These are phyloP conservation scores for Suhomyces wounanorum DNA, from an alignment of 1,139 yeast genomes.

Conservation along the genomic window DNA sequence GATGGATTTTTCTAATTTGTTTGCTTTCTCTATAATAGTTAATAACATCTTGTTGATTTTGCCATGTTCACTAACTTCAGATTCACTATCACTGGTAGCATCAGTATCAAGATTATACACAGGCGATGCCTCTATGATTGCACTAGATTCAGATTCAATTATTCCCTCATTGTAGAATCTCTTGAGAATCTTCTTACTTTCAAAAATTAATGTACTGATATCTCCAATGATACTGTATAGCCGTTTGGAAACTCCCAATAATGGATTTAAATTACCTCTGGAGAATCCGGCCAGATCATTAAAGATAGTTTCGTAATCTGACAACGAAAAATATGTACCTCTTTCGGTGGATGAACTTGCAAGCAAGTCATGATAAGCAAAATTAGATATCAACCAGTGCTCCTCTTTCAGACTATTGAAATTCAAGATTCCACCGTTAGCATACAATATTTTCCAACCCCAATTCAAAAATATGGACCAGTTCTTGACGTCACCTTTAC, in stretches of 20 bases:
- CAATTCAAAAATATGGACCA: slow-evolving; percentile 65
- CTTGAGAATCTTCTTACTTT: slow-evolving; percentile 38
- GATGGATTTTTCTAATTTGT: slow-evolving; percentile 50
- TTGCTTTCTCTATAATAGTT: slow-evolving; percentile 39
- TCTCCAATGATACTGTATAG: slow-evolving; percentile 68
- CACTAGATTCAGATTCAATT: slow-evolving; percentile 6
- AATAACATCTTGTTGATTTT: slow-evolving; percentile 25
- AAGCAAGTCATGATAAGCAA: slow-evolving; percentile 78
- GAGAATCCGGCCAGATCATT: slow-evolving; percentile 34
- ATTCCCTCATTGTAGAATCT: slow-evolving; percentile 18
- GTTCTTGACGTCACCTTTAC: slow-evolving; percentile 71
- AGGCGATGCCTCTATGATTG: slow-evolving; percentile 10
- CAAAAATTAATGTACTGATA: slow-evolving; percentile 61
- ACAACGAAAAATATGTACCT: slow-evolving; percentile 57
- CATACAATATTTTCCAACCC: slow-evolving; percentile 59
- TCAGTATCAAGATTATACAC: slow-evolving; percentile 1
- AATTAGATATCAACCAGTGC: slow-evolving; percentile 77
- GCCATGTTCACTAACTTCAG: slow-evolving; percentile 32
- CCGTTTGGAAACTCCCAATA: slow-evolving; percentile 72
- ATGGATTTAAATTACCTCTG: slow-evolving; percentile 57
- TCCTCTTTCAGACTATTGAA: slow-evolving; percentile 56
- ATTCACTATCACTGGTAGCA: slow-evolving; percentile 12
- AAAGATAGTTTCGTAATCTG: slow-evolving; percentile 59
- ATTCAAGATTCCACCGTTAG: slow-evolving; percentile 62
- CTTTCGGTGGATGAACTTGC: slow-evolving; percentile 60